Conservation (phyloP, 345 rosid genomes). For the Arabidopsis suecica region DNA sequence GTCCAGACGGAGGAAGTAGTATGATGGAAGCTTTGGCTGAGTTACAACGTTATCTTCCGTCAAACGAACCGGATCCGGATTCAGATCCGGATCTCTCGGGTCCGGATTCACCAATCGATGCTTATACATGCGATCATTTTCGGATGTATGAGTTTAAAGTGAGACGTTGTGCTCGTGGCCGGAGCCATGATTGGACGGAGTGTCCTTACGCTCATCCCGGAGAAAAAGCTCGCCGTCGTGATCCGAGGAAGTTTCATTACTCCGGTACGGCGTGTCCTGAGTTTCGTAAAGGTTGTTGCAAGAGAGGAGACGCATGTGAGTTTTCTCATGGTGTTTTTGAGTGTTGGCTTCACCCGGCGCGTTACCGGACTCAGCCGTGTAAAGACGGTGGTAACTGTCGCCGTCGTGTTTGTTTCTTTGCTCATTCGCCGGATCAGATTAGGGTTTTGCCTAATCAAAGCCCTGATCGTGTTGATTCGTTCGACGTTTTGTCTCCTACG, state of each 20-base stretch:
- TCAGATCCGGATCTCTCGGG: conserved; percentile 55
- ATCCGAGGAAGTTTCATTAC: conserved; percentile 79
- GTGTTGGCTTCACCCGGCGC: conserved; percentile 96
- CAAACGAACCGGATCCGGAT: conserved; percentile 59
- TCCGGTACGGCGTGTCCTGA: conserved; percentile 90
- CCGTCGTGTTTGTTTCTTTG: conserved; percentile 90
- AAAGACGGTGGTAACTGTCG: conserved; percentile 79
- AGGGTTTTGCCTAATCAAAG: conserved; percentile 68
- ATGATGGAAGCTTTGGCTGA: conserved; percentile 64
- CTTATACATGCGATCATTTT: conserved; percentile 80
- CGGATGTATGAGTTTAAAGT: conserved; percentile 92
- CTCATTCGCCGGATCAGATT: conserved; percentile 90
- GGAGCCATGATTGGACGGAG: conserved; percentile 98
- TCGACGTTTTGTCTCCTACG: conserved; percentile 51
- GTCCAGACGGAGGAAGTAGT: conserved; percentile 38
- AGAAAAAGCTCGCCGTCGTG: conserved; percentile 87
- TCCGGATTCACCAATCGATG: conserved; percentile 61
- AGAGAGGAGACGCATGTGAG: conserved; percentile 85
- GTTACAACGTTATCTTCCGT: conserved; percentile 66
- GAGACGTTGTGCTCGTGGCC: conserved; percentile 78
- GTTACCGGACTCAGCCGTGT: conserved; percentile 93
- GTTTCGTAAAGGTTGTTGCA: conserved; percentile 75
- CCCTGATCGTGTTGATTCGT: conserved; percentile 58
- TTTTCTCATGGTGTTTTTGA: conserved; percentile 97
- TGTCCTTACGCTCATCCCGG: conserved; percentile 99